Conservation (phyloP, 1,284 basidiomycete genomes). For the Cerioporus squamosus region DNA sequence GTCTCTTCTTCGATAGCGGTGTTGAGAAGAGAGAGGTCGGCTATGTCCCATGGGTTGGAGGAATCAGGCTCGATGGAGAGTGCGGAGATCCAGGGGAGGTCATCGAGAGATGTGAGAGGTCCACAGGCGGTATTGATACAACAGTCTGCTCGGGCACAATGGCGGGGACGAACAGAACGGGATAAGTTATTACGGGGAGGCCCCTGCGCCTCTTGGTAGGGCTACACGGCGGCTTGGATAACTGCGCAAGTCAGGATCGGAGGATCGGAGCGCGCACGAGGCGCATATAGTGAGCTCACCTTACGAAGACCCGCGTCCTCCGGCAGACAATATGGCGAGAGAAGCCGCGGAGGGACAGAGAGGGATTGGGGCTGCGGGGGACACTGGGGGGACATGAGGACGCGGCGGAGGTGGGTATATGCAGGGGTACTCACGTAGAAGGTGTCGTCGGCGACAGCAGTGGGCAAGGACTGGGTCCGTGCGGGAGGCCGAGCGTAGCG, state of each 20-base stretch:
- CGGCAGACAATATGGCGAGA: constrained; percentile 33
- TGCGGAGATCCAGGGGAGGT: constrained; percentile 38
- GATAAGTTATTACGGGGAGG: constrained; percentile 25
- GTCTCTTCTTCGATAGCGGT: constrained; percentile 14
- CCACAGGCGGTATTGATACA: constrained; percentile 25
- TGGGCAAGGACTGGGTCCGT: constrained; percentile 13
- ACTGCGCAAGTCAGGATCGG: constrained; percentile 23
- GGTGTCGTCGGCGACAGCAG: constrained; percentile 26
- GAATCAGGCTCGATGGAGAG: constrained; percentile 28
- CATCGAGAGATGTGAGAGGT: constrained; percentile 31
- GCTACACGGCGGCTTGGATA: constrained; percentile 36
- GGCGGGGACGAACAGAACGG: constrained; percentile 33
- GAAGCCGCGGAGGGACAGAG: constrained; percentile 30
- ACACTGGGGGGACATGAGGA: constrained; percentile 21
- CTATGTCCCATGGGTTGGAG: constrained; percentile 33
- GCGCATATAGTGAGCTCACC: constrained; percentile 18
- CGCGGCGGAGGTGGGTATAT: constrained; percentile 3
- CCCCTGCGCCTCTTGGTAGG: constrained; percentile 35
- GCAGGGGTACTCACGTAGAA: constrained; percentile 25
- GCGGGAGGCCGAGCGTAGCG: constrained; percentile 11
- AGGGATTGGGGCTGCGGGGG: constrained; percentile 13
- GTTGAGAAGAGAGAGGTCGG: constrained; percentile 35
- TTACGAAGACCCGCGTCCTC: constrained; percentile 25
- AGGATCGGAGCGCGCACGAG: constrained; percentile 7
- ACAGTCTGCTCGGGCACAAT: constrained; percentile 31